Percentiles rank a stretch among this genome's conserved stretches.
These are phyloP conservation scores for Lumnitzera racemosa DNA, from an alignment of 345 rosid species.

Conservation along the genomic window DNA sequence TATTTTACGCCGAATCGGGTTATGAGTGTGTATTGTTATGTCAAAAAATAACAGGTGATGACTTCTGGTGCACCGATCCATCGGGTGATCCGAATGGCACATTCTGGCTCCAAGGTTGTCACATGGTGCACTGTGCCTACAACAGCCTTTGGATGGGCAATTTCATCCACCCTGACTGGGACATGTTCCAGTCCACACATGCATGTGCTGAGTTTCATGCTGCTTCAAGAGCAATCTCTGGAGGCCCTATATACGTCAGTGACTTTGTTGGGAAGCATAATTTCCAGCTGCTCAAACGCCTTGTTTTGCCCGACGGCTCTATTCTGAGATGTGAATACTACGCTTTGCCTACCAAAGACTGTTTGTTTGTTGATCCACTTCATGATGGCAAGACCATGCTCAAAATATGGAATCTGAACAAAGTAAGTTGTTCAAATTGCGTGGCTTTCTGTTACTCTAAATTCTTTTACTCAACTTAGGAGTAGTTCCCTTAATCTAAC, in stretches of 20 bases:
- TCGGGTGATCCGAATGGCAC: conserved; percentile 95
- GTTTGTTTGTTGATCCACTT: conserved; percentile 84
- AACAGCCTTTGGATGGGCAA: conserved; percentile 99
- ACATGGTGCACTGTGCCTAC: conserved; percentile 99
- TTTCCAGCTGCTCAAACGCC: conserved; percentile 56
- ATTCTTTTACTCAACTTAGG: too few relatives aligned
- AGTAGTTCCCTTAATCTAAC: neutral
- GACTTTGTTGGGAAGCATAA: conserved; percentile 83
- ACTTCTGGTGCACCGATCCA: conserved; percentile 98
- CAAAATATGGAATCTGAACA: conserved; percentile 96
- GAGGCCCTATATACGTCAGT: conserved; percentile 85
- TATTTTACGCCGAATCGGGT: too few relatives aligned
- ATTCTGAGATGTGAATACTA: conserved; percentile 76
- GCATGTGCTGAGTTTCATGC: conserved; percentile 96
- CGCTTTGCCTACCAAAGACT: conserved; percentile 88
- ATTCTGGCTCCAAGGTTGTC: conserved; percentile 98
- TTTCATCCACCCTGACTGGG: conserved; percentile 99
- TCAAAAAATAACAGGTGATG: conserved; percentile 51
- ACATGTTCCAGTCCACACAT: conserved; percentile 97
- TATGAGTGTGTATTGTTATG: too few relatives aligned
- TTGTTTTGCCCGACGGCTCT: conserved; percentile 70
- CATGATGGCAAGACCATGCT: conserved; percentile 99
- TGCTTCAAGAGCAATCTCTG: conserved; percentile 91
- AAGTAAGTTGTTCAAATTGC: conserved; percentile 25
- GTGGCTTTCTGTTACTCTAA: too few relatives aligned